phyloP scores from a whole-genome alignment of 495 filamentous ascomycete genomes.

The Lasiosphaeris hirsuta region DNA sequence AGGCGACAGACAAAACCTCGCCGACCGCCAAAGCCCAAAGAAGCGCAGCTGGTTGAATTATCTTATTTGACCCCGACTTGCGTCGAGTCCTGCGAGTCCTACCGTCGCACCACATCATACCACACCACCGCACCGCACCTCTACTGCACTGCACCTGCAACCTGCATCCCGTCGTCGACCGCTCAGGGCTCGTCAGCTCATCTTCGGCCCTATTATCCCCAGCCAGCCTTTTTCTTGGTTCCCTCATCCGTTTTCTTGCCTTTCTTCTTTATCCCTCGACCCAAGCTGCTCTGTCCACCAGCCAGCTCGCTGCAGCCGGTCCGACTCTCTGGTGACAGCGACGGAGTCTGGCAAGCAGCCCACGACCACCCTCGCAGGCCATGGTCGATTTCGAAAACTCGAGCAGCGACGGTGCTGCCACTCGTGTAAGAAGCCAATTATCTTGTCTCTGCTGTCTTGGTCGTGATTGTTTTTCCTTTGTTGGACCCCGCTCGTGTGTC shows the following conservation, averaged over 20 bases:
- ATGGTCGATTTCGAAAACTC: slow-evolving; percentile 27
- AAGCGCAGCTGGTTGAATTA: too few relatives aligned
- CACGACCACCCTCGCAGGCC: slow-evolving; percentile 3
- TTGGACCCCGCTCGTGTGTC: neutral
- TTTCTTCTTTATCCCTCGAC: slow-evolving; percentile 12
- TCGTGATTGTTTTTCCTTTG: neutral
- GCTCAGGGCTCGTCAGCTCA: slow-evolving; percentile 2
- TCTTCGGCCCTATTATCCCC: slow-evolving; percentile 21
- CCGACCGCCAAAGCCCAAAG: slow-evolving; percentile 4
- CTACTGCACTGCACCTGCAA: neutral
- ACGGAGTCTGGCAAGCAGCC: neutral
- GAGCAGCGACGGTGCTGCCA: slow-evolving; percentile 27
- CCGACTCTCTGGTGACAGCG: neutral
- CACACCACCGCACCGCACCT: too few relatives aligned
- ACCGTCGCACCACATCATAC: slow-evolving; percentile 4
- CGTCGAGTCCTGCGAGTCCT: slow-evolving; percentile 2
- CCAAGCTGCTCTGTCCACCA: neutral
- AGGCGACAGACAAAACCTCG: slow-evolving; percentile 1
- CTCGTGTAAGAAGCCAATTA: slow-evolving; percentile 22
- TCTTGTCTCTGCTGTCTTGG: neutral
- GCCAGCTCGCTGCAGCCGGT: neutral
- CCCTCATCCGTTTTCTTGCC: neutral
- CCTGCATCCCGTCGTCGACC: slow-evolving; percentile 8
- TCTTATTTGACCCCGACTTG: neutral
- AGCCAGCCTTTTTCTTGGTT: neutral